Base-by-base conservation (phyloP, 352 stramenopile species). In the Globisporangium sylvaticum region DNA sequence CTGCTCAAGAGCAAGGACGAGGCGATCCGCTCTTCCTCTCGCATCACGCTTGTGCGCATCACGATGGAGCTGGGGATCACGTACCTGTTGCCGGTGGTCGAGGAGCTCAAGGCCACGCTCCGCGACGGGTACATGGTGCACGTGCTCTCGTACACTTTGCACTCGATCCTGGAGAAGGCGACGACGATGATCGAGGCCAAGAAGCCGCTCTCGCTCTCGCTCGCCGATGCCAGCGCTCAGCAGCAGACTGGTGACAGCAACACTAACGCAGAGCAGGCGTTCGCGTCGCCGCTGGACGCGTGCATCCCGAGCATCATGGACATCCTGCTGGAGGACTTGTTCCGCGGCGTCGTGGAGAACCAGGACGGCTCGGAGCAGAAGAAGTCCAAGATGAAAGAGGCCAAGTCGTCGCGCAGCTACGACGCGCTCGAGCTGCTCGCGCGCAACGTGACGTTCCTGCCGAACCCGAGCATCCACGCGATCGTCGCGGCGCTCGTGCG, bases 21-120 rank as follows among this genome's bases (percentile, higher is more conserved):
- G 42, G 88, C 89, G 66, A 81, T 97, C 20, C 88, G 97, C 56
- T 84, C 97, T 57, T 90, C 94, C 42, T 95, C 96, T 9, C 88
- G 96, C 37, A 84, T 86, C 15, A 98, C 96, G 24, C 84, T 99
- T 10, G 90, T 98, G 46, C 96, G 97, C 73, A 98, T 99, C 67
- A 92, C 92, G 31, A 80, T 90, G 42, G 89, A 96, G 44, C 81
- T 99, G 57, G 91, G 90, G 14, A 79, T 89, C 12, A 72, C 73
- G 39, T 97, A 96, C 68, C 74, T 98, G 34, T 63, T 88, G n/a
- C 84, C 87, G 5, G 87, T 96, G 54, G 83, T 96, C 0, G 73
- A 92, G 31, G 87, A 96, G 70, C 82, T 96, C 44, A 84, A 88
- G 12, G 84, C 94, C 58, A 91, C 87, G 42, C 74, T 96, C 9